phyloP scores from a whole-genome alignment of 2,329 filamentous ascomycete genomes.

The Fusarium sp. region DNA sequence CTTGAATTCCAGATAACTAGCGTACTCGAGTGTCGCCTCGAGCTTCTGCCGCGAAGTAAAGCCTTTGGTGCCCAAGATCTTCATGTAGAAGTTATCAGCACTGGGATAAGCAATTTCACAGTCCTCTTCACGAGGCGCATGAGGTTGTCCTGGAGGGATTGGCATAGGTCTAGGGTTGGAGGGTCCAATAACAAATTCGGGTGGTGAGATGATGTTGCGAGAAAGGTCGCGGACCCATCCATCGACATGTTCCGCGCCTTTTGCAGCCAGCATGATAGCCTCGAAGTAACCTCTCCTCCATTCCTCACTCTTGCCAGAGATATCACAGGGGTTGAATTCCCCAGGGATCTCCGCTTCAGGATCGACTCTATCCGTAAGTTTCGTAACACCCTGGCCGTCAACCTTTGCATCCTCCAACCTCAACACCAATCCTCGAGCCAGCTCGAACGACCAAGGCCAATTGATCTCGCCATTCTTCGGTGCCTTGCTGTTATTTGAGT shows the following conservation, averaged over 20 bases:
- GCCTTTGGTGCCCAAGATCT: conserved; percentile 80
- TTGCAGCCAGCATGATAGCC: conserved; percentile 78
- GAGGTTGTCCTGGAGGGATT: conserved; percentile 68
- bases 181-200: conserved; percentile 78
- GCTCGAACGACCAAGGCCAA: conserved; percentile 72
- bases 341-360: conserved; percentile 72
- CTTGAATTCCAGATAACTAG: conserved; percentile 85
- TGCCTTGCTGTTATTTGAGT: conserved; percentile 66
- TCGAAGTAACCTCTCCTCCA: conserved; percentile 91
- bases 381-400: conserved; percentile 72
- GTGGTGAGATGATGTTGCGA: conserved; percentile 72
- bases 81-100: conserved; percentile 82
- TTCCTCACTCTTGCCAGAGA: conserved; percentile 77
- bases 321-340: conserved; percentile 70
- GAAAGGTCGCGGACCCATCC: conserved; percentile 77
- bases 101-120: conserved; percentile 73
- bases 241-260: conserved; percentile 81
- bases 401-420: conserved; percentile 73
- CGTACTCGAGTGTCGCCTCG: conserved; percentile 83
- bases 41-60: conserved; percentile 81
- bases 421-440: conserved; percentile 66
- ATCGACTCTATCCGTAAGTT: conserved; percentile 69
- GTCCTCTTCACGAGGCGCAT: conserved; percentile 76
- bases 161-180: conserved; percentile 84
- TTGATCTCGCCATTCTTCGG: conserved; percentile 63